Evolutionary conservation across 1,284 basidiomycete genomes (phyloP), one percentile per base, ranked within the genome.

Genomic region (Leucoagaricus sp.): DNA sequence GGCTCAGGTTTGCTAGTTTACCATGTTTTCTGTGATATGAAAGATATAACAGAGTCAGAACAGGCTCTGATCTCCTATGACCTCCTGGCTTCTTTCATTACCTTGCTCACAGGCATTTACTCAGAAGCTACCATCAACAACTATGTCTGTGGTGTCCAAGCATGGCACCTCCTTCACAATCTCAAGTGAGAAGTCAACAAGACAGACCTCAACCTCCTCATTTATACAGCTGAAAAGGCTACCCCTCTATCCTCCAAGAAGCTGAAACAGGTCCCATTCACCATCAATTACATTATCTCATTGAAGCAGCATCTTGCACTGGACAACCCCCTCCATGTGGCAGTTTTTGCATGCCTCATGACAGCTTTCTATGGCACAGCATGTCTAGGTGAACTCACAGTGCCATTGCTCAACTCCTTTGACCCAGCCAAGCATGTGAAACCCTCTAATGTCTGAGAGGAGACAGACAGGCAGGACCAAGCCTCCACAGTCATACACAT

Each of bases 81-180:
- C 4, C 53, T 62, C 2, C 10, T 63, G 0, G 9, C 49, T 1
- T 5, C 50, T 3, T 62, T 65, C 23, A 42, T 62, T 0, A n/a
- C 61, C 1, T 17, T 41, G 1, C 54, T 66, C 0, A 59, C 59
- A 4, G 60, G 63, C 0, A n/a, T 53, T 5, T 65, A 64, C 33
- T 34, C 63, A 4, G 55, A 45, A 0, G 47, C 28, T 8, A 60
- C 65, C 1, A 58, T 66, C 0, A 28, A 21, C 0, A 75, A 74
- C 59, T 77, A 74, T 25, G 13, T 68, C 0, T 58, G 46, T 0
- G 68, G 63, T 0, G 23, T 77, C 0, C 25, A 61, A 0, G 73
- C 73, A 0, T 75, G 73, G 73, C 73, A 76, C 57, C 57, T 68
- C 0, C 45, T 76, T 0, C 75, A 78, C 53, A 59, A 70, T 0